Evolutionary conservation across 225 moss, liverwort and hornwort genomes (phyloP).

Genomic region (Asterella californica): DNA sequence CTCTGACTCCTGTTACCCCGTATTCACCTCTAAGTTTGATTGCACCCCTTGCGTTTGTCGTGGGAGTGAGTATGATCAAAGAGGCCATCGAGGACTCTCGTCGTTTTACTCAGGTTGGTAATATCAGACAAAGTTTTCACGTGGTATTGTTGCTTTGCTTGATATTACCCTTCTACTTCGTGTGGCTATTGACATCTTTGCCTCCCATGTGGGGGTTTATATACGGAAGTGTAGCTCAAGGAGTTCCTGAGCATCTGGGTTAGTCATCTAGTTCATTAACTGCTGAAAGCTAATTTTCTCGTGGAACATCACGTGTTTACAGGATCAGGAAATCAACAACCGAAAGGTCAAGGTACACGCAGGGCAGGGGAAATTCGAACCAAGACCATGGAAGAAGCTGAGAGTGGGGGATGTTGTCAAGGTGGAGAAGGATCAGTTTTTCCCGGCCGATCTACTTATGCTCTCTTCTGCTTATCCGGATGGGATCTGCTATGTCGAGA

Average conservation of each 20-base stretch:
- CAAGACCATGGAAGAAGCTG: constrained; percentile 77
- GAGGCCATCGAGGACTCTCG: constrained; percentile 96
- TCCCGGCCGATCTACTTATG: constrained; percentile 93
- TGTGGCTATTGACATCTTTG: not conserved
- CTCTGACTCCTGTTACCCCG: constrained; percentile 67
- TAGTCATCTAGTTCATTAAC: not conserved
- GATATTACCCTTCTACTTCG: not conserved
- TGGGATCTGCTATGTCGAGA: constrained; percentile 98
- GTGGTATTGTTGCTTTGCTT: not conserved
- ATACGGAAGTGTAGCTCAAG: not conserved
- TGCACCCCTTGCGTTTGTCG: constrained; percentile 90
- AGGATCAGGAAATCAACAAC: constrained; percentile 93
- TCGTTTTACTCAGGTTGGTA: constrained; percentile 76
- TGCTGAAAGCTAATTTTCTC: not conserved
- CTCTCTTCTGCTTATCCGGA: constrained; percentile 91
- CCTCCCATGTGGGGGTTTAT: not conserved
- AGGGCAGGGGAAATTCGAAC: constrained; percentile 66
- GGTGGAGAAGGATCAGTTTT: constrained; percentile 92
- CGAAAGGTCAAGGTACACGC: constrained; percentile 67
- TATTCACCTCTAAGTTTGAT: constrained; percentile 63
- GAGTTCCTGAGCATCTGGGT: not conserved
- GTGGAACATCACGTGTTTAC: not conserved
- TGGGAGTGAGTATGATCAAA: constrained; percentile 95
- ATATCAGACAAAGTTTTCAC: not conserved
- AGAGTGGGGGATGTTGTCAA: constrained; percentile 87